Base-by-base conservation (phyloP, 306 rosid species). In the Sicyos baderoa region DNA sequence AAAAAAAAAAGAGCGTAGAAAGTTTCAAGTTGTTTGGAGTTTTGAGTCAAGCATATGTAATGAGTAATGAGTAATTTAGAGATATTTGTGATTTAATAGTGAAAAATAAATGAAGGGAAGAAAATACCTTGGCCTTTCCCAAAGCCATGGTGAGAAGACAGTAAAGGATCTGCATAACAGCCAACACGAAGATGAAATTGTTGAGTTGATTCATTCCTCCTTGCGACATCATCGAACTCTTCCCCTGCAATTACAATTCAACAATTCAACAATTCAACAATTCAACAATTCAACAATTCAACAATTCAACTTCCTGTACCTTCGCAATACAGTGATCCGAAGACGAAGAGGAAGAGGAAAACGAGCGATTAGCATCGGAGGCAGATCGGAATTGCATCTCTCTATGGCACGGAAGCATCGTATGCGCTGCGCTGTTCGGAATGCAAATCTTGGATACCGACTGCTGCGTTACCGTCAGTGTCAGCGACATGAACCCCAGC, bases 101-200 rank as follows among this genome's bases (percentile, higher is more conserved):
- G 15, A 11, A 9, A 12, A 56, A 57, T 6, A 29, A 58, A 29
- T 7, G 4, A 61, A 21, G 35, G 35, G 35, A 29, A 29, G 4
- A 56, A 13, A 17, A 35, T 71, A 81, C 90, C 88, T 86, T 83
- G 6, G 88, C 86, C 61, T 76, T 81, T 73, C 86, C 90, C 44
- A 86, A 77, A 22, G 86, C 88, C 88, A 86, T 79, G 62, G 87
- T 86, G 70, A 86, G 86, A 62, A 83, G 73, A 48, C 80, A 75
- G 22, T 83, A 83, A 62, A 81, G 74, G 27, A 86, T 83, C 75
- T 86, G 90, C 86, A 83, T 83, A n/a, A 79, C 70, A 42, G 90
- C 88, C 42, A 86, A 69, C 19, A 77, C 84, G 62, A 86, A 81
- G 19, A 86, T 71, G 78, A 86, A 86, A 59, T 73, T 70, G 77